Evolutionary conservation across 371 early-diverging fungal species (phyloP).

Genomic region (Batkoa obscura): DNA sequence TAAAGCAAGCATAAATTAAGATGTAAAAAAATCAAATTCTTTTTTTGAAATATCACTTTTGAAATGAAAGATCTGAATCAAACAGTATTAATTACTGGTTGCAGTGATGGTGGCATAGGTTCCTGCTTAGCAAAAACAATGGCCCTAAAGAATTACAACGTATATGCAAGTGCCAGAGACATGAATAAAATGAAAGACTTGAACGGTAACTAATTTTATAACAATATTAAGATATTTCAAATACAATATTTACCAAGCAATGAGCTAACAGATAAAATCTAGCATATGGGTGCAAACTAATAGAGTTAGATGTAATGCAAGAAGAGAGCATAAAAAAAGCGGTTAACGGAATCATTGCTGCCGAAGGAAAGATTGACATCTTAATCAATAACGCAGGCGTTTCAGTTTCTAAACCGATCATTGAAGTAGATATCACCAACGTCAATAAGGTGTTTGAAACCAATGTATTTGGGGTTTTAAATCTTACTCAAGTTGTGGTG

Average conservation of each 20-base stretch:
- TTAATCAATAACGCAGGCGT: constrained; percentile 27
- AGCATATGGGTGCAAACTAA: background rate
- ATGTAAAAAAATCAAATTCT: too few species aligned
- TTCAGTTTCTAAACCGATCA: constrained; percentile 20
- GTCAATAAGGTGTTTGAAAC: constrained; percentile 25
- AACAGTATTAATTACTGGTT: constrained; percentile 40
- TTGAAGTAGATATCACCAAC: constrained; percentile 21
- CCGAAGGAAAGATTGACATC: constrained; percentile 13
- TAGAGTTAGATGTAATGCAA: background rate
- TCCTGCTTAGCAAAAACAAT: constrained; percentile 17
- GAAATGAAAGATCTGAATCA: constrained; percentile 7
- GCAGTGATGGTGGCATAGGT: constrained; percentile 43
- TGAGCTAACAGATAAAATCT: too few species aligned
- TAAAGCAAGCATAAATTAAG: too few species aligned
- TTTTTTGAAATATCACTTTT: too few species aligned
- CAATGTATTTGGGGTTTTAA: constrained; percentile 29
- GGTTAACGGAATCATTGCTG: background rate
- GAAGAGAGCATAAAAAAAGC: background rate
- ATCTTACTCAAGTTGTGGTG: constrained; percentile 24
- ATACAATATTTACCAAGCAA: too few species aligned
- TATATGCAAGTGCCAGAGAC: constrained; percentile 38
- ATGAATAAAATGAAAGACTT: too few species aligned
- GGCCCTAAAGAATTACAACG: constrained; percentile 18
- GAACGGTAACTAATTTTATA: too few species aligned
- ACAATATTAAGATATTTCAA: too few species aligned